phyloP scores from a whole-genome alignment of 2,329 filamentous ascomycete species.

The Neodidymelliopsis sp. region DNA sequence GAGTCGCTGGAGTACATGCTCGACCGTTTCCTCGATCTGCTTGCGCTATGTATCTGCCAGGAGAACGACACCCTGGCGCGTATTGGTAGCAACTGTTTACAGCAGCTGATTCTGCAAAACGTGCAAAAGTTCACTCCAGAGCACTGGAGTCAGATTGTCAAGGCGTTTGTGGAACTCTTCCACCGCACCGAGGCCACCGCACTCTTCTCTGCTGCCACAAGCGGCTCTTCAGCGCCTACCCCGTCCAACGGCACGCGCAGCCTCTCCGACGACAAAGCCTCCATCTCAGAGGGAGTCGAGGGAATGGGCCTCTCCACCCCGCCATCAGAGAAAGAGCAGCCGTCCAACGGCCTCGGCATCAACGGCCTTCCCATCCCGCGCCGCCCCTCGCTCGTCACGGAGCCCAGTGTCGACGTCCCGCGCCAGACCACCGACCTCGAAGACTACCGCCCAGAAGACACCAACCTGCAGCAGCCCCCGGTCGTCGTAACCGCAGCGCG shows the following conservation, averaged over 20 bases:
- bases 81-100: slow-evolving; percentile 97
- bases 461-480: slow-evolving; percentile 80
- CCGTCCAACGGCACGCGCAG: slow-evolving; percentile 58
- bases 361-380: slow-evolving; percentile 48
- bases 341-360: slow-evolving; percentile 55
- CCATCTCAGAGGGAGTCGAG: slow-evolving; percentile 39
- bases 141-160: slow-evolving; percentile 95
- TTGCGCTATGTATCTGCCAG: slow-evolving; percentile 96
- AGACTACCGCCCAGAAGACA: slow-evolving; percentile 78
- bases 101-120: slow-evolving; percentile 95
- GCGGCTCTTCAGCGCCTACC: slow-evolving; percentile 52
- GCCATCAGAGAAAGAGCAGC: slow-evolving; percentile 35
- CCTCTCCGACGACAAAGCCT: slow-evolving; percentile 55
- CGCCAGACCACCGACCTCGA: slow-evolving; percentile 66
- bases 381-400: slow-evolving; percentile 42
- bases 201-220: slow-evolving; percentile 82
- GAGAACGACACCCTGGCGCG: slow-evolving; percentile 98
- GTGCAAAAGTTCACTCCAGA: slow-evolving; percentile 86
- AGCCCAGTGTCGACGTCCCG: slow-evolving; percentile 45
- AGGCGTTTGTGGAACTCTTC: slow-evolving; percentile 94
- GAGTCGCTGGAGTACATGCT: slow-evolving; percentile 97
- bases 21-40: slow-evolving; percentile 91
- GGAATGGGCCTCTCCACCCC: slow-evolving; percentile 46
- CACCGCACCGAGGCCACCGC: slow-evolving; percentile 93
- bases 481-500: slow-evolving; percentile 92